Evolutionary conservation across 2,329 filamentous ascomycete genomes (phyloP).

Genomic region (Talaromyces sp.): DNA sequence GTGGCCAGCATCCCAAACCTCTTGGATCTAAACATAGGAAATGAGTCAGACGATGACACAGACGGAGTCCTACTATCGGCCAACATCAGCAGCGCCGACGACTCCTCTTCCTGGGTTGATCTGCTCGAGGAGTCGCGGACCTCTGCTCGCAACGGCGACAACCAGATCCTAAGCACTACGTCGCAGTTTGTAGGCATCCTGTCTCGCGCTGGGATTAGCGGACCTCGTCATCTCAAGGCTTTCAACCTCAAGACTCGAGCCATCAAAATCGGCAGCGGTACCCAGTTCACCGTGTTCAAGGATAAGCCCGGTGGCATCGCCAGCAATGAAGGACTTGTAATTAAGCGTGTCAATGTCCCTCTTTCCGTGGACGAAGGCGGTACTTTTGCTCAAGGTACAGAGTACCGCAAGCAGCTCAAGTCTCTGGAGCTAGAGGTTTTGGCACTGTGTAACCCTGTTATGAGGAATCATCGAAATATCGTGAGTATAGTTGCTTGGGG

Average conservation of each 20-base stretch:
- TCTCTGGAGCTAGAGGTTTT: constrained; percentile 21
- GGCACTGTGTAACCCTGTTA: constrained; percentile 21
- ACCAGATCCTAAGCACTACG: constrained; percentile 19
- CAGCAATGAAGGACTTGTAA: constrained; percentile 19
- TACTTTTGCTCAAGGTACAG: constrained; percentile 18
- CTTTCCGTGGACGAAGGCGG: constrained; percentile 15
- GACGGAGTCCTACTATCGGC: neutral
- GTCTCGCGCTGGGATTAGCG: constrained; percentile 21
- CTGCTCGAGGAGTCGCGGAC: constrained; percentile 20
- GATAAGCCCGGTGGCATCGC: constrained; percentile 12
- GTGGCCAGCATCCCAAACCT: constrained; percentile 1
- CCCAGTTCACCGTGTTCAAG: constrained; percentile 24
- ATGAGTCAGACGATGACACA: neutral
- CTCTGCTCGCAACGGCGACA: constrained; percentile 22
- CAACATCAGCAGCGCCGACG: neutral
- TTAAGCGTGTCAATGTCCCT: constrained; percentile 24
- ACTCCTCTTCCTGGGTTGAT: constrained; percentile 12
- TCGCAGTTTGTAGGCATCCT: constrained; percentile 24
- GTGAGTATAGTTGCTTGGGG: constrained; percentile 22
- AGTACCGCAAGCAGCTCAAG: constrained; percentile 21
- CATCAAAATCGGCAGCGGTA: constrained; percentile 20
- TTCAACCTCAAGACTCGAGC: constrained; percentile 18
- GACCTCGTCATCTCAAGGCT: constrained; percentile 19
- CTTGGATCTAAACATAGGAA: constrained; percentile 13
- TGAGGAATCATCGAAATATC: constrained; percentile 24